A percentile compares a stretch with the other conserved stretches of the same genome.
Conservation (phyloP, 345 rosid genomes). For the Gossypium sturtianum region DNA sequence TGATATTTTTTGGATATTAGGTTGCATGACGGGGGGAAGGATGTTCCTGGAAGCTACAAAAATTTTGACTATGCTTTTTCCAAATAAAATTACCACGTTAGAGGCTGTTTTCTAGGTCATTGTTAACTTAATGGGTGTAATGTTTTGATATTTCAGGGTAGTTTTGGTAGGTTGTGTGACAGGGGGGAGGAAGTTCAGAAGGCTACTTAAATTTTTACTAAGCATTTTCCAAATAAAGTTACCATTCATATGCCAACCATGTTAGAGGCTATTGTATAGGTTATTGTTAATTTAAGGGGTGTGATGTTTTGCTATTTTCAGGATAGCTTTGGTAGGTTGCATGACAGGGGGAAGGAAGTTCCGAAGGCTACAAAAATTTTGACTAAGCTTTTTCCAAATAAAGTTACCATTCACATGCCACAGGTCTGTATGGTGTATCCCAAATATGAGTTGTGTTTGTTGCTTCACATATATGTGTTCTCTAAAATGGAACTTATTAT, state of each 20-base stretch:
- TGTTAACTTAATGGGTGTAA: neutral
- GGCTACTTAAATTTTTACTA: conserved; percentile 54
- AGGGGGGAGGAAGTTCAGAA: conserved; percentile 73
- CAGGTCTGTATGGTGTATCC: conserved; percentile 44
- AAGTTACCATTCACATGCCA: conserved; percentile 83
- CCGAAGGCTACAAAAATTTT: conserved; percentile 63
- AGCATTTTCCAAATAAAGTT: conserved; percentile 88
- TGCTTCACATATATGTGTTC: conserved; percentile 6
- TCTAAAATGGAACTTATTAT: neutral
- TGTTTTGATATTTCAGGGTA: conserved; percentile 43
- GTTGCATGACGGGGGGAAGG: conserved; percentile 70
- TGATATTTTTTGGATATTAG: conserved; percentile 60
- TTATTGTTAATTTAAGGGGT: conserved; percentile 15
- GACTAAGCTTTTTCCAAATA: conserved; percentile 76
- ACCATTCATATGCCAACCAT: conserved; percentile 61
- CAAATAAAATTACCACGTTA: conserved; percentile 22
- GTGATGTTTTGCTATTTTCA: conserved; percentile 33
- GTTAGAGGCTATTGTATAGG: neutral
- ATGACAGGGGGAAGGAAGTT: conserved; percentile 74
- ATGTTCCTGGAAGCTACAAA: conserved; percentile 61
- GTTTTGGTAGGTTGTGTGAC: conserved; percentile 67
- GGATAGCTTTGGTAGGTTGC: conserved; percentile 77
- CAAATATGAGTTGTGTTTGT: conserved; percentile 1
- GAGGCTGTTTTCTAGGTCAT: neutral
- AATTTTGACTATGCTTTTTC: conserved; percentile 68